phyloP scores from a whole-genome alignment of 768 basidiomycete species.

The Russula dissimulans region DNA sequence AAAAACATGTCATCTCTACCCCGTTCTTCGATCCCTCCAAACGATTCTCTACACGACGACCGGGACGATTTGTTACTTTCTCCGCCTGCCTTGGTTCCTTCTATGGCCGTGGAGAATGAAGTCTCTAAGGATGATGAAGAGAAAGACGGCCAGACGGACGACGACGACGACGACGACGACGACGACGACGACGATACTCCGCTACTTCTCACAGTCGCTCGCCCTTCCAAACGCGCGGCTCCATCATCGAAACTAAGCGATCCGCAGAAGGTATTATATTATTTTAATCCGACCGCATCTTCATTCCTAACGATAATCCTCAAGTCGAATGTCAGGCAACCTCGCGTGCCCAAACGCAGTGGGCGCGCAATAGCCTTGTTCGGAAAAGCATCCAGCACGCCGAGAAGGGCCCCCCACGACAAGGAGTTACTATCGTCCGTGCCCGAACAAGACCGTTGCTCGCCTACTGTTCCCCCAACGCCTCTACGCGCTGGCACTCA shows the following conservation, averaged over 20 bases:
- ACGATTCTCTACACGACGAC: background rate
- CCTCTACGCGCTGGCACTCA: background rate
- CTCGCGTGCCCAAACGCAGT: background rate
- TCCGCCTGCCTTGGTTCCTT: background rate
- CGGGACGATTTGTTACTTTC: background rate
- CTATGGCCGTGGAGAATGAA: background rate
- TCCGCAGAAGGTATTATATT: background rate
- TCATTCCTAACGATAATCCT: background rate
- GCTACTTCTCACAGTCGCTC: constrained; percentile 26
- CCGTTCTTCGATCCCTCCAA: background rate
- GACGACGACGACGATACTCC: constrained; percentile 40
- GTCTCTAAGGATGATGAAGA: constrained; percentile 18
- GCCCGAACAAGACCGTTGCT: constrained; percentile 40
- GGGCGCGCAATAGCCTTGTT: too few relatives aligned
- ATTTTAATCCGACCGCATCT: background rate
- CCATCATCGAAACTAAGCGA: constrained; percentile 19
- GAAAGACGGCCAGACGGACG: constrained; percentile 17
- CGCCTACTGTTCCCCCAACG: constrained; percentile 1
- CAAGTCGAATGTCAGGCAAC: background rate
- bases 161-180: constrained; percentile 32
- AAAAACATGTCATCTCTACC: constrained; percentile 17
- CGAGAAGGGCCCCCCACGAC: background rate
- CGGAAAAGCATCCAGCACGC: background rate
- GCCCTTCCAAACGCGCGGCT: background rate
- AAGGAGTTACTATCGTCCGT: constrained; percentile 42